These are phyloP conservation scores for Xerocomellus amylosporus DNA, from an alignment of 768 basidiomycete species.

Conservation along the genomic window DNA sequence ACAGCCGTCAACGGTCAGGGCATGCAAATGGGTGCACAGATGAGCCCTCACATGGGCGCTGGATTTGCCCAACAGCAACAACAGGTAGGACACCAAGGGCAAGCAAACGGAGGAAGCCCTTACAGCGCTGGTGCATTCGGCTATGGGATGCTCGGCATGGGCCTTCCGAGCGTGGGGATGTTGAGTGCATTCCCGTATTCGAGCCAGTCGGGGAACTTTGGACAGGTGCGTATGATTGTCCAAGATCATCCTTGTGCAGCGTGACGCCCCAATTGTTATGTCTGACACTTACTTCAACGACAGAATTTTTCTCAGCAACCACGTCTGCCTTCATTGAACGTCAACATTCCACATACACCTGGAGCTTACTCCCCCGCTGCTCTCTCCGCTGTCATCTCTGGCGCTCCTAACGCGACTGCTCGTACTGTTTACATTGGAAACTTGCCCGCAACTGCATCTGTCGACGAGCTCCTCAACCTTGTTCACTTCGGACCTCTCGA, in stretches of 20 bases:
- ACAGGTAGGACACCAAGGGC: constrained; percentile 31
- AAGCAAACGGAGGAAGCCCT: constrained; percentile 46
- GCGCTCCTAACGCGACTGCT: constrained; percentile 56
- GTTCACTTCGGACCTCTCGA: constrained; percentile 98
- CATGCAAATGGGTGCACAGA: constrained; percentile 48
- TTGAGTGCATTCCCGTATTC: constrained; percentile 70
- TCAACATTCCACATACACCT: constrained; percentile 68
- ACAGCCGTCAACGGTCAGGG: constrained; percentile 48
- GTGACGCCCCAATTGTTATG: neutral
- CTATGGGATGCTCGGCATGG: constrained; percentile 81
- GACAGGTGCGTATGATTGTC: constrained; percentile 45
- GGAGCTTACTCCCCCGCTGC: constrained; percentile 78
- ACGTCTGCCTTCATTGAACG: constrained; percentile 62
- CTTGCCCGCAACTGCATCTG: constrained; percentile 90
- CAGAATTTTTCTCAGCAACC: constrained; percentile 45
- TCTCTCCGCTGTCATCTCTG: constrained; percentile 67
- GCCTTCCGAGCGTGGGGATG: constrained; percentile 71
- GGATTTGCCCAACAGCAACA: constrained; percentile 50
- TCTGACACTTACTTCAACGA: constrained; percentile 7
- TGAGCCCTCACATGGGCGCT: constrained; percentile 65
- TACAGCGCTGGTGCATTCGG: constrained; percentile 54
- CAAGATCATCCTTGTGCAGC: neutral
- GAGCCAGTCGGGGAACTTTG: constrained; percentile 67
- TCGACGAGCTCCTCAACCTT: constrained; percentile 96
- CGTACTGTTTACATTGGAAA: constrained; percentile 98